Conservation (phyloP, 768 basidiomycete genomes). For the Collybiopsis confluens region DNA sequence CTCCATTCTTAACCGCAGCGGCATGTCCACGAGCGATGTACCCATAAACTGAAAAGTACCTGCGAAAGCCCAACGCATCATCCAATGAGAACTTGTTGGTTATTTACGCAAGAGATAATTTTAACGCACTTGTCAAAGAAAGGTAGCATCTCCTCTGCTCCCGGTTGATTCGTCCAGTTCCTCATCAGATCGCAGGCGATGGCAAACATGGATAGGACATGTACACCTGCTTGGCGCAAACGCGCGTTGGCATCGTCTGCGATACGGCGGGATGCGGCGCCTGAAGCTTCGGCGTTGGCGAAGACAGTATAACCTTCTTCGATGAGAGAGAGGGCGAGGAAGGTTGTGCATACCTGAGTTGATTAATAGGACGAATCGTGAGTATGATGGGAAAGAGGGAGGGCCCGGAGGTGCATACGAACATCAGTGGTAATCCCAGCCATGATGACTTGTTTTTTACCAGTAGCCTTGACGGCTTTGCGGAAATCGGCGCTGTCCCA, state of each 20-base stretch:
- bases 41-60: slow-evolving; percentile 28
- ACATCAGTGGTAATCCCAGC: slow-evolving; percentile 50
- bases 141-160: slow-evolving; percentile 35
- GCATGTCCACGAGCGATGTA: slow-evolving; percentile 27
- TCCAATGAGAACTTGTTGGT: neutral
- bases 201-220: slow-evolving; percentile 42
- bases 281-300: slow-evolving; percentile 44
- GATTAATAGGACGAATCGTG: neutral
- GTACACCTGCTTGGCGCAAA: slow-evolving; percentile 44
- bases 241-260: slow-evolving; percentile 43
- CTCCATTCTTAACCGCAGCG: slow-evolving; percentile 24
- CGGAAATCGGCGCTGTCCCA: slow-evolving; percentile 50
- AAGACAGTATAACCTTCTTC: slow-evolving; percentile 45
- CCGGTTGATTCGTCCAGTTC: slow-evolving; percentile 49
- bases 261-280: slow-evolving; percentile 33
- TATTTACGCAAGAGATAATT: slow-evolving; percentile 10
- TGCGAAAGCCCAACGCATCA: slow-evolving; percentile 5
- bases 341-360: slow-evolving; percentile 41
- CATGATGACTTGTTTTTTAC: slow-evolving; percentile 46
- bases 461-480: slow-evolving; percentile 40
- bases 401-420: slow-evolving; percentile 10
- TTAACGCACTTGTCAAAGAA: slow-evolving; percentile 45
- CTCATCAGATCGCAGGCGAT: slow-evolving; percentile 43
- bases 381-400: neutral
- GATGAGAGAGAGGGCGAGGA: slow-evolving; percentile 42